Percentiles rank a stretch among this genome's conserved stretches.
Conservation (phyloP, 306 rosid genomes). For the Crataegus laevigata region DNA sequence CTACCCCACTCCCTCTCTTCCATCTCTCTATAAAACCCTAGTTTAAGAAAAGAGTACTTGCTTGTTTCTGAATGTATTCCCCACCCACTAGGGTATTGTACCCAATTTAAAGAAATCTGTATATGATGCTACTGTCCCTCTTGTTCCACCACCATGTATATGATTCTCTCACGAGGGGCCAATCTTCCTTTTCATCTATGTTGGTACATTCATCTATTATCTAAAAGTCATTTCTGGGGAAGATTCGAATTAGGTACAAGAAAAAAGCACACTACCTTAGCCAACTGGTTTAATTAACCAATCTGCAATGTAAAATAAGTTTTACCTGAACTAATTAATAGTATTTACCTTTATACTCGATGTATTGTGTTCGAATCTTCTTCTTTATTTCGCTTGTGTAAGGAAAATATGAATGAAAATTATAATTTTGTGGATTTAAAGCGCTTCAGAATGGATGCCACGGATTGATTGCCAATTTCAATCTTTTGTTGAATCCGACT, state of each 20-base stretch:
- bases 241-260: too few relatives aligned
- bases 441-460: neutral
- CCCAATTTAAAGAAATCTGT: constrained; percentile 16
- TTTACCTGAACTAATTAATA: too few relatives aligned
- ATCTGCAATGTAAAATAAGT: too few relatives aligned
- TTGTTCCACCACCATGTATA: neutral
- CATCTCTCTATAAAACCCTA: neutral
- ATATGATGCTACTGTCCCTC: constrained; percentile 7
- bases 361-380: too few relatives aligned
- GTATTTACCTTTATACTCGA: neutral
- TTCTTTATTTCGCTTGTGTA: neutral
- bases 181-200: neutral
- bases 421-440: neutral
- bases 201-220: neutral
- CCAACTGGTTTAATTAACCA: too few relatives aligned
- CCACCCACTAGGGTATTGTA: constrained; percentile 13
- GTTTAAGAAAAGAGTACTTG: neutral
- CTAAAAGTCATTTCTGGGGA: too few relatives aligned
- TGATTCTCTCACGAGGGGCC: neutral
- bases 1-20: neutral
- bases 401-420: neutral
- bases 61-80: neutral
- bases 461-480: neutral
- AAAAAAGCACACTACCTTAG: neutral
- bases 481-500: neutral